Base-by-base conservation (phyloP, 2,329 filamentous ascomycete genomes). In the Diplodia scrobiculata region DNA sequence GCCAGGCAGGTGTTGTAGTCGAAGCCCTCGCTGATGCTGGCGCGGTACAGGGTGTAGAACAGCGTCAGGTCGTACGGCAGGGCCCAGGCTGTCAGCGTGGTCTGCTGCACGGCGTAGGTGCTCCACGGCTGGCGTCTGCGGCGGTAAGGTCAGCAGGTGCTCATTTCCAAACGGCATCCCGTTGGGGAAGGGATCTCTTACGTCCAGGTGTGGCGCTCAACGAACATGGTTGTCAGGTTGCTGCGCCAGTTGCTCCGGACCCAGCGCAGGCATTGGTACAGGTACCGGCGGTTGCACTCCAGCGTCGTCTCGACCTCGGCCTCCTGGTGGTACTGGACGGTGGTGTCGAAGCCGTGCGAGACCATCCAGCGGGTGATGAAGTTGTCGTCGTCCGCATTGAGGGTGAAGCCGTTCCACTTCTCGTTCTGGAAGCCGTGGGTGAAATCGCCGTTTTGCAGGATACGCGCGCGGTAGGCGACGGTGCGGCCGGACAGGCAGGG, bases 301-400 rank as follows among this genome's bases (percentile, higher is more conserved):
- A 98, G 84, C 2, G 93, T 97, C 29, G 94, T 98, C 81, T 95
- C 89, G 68, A 98, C 89, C 68, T 78, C 76, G 73, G 92, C 96
- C 67, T 78, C 76, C 73, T 91, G 96, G 77, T 97, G 89, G 80
- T 97, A 97, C 80, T 98, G 94, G 78, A 97, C 91, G 84, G 91
- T 94, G 25, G 93, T 97, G 80, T 96, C 92, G 91, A 92, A 96
- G 71, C 89, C 86, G 80, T 97, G 90, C 70, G 88, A 91, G 71
- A 97, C 93, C 73, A 98, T 85, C 94, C 94, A 98, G 67, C 94
- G 89, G 6, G 94, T 97, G 72, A 98, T 91, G 80, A 97, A 98
- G 80, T 98, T 98, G 83, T 98, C 94, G 77, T 98, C 94, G 78
- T 98, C 94, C 29, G 94, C 92, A 75, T 97, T 97, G 68, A 98